Conservation (phyloP, 2,329 filamentous ascomycete species). For the Helotiales sp. region DNA sequence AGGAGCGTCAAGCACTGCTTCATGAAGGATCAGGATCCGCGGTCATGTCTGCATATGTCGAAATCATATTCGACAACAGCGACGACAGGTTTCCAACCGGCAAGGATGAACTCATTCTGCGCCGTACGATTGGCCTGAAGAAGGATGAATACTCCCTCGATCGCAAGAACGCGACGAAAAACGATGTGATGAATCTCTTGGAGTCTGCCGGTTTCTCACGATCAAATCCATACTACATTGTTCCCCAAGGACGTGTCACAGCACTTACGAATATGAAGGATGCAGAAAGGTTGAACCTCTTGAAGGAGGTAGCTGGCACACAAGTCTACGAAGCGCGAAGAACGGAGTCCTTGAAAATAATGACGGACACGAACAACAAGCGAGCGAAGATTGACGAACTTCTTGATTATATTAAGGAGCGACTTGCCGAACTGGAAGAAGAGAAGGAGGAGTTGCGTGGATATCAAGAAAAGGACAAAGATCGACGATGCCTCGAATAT, state of each 20-base stretch:
- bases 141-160: conserved; percentile 99
- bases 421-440: conserved; percentile 86
- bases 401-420: conserved; percentile 87
- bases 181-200: conserved; percentile 91
- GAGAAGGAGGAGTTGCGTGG: conserved; percentile 94
- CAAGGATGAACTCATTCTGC: conserved; percentile 84
- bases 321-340: conserved; percentile 94
- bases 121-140: conserved; percentile 93
- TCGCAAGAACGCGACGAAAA: conserved; percentile 92
- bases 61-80: conserved; percentile 97
- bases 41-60: conserved; percentile 99
- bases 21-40: conserved; percentile 97
- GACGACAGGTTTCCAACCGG: conserved; percentile 94
- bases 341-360: conserved; percentile 91
- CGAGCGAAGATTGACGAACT: conserved; percentile 91
- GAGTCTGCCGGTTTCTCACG: conserved; percentile 96
- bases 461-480: conserved; percentile 92
- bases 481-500: conserved; percentile 89
- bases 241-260: conserved; percentile 94
- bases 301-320: conserved; percentile 98
- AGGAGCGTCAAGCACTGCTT: conserved; percentile 93
- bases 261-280: conserved; percentile 99
- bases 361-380: conserved; percentile 95
- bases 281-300: conserved; percentile 78
- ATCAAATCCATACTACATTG: conserved; percentile 98